Percentiles rank a stretch among this genome's conserved stretches.
Evolutionary conservation across 805 yeast species (phyloP).

Genomic region (Metschnikowia cubensis): DNA sequence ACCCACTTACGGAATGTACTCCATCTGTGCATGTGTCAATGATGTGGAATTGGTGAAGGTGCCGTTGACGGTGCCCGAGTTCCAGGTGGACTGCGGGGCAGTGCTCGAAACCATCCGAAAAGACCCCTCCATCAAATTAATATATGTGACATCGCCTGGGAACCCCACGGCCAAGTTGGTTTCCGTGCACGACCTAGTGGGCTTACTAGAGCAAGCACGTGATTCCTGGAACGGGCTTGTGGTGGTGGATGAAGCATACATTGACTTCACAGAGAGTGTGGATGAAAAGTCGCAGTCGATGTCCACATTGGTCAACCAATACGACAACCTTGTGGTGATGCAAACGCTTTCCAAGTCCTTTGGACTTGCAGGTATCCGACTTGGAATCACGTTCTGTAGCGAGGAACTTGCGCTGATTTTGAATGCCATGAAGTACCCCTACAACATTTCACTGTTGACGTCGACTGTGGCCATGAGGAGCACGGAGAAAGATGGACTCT

Average conservation of each 20-base stretch:
- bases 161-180: slow-evolving; percentile 84
- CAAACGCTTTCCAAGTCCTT: slow-evolving; percentile 94
- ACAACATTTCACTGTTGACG: slow-evolving; percentile 82
- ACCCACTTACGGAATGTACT: slow-evolving; percentile 97
- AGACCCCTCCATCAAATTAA: slow-evolving; percentile 66
- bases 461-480: slow-evolving; percentile 75
- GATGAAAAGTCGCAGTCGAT: slow-evolving; percentile 49
- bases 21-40: slow-evolving; percentile 84
- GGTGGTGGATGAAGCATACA: slow-evolving; percentile 91
- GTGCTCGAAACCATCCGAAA: slow-evolving; percentile 47
- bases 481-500: slow-evolving; percentile 53
- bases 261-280: slow-evolving; percentile 57
- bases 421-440: slow-evolving; percentile 94
- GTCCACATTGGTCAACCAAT: slow-evolving; percentile 73
- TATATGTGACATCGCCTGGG: slow-evolving; percentile 92
- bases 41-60: slow-evolving; percentile 77
- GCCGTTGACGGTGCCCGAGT: slow-evolving; percentile 53
- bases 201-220: slow-evolving; percentile 45
- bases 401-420: slow-evolving; percentile 59
- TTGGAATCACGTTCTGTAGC: slow-evolving; percentile 75
- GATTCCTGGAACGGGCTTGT: slow-evolving; percentile 69
- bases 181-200: slow-evolving; percentile 31
- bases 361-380: slow-evolving; percentile 91
- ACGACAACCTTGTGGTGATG: slow-evolving; percentile 79
- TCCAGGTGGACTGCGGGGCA: slow-evolving; percentile 53